Evolutionary conservation across 2,329 filamentous ascomycete genomes (phyloP).

Genomic region (Colletotrichum falcatum): DNA sequence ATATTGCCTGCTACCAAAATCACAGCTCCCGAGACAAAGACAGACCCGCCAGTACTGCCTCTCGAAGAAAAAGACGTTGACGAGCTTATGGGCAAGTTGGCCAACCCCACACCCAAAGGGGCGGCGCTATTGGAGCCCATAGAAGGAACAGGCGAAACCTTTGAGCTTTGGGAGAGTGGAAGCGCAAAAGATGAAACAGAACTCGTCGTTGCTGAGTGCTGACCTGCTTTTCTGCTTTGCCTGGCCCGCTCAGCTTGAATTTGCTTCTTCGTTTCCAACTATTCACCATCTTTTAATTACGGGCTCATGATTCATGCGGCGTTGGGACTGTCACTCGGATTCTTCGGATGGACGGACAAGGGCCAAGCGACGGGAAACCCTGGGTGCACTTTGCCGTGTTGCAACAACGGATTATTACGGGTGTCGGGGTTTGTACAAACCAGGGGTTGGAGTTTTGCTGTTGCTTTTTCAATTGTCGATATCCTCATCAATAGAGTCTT

Average conservation of each 20-base stretch:
- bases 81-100: slow-evolving; percentile 52
- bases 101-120: slow-evolving; percentile 53
- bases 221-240: slow-evolving; percentile 36
- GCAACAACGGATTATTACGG: slow-evolving; percentile 16
- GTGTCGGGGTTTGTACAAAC: slow-evolving; percentile 26
- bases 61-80: slow-evolving; percentile 49
- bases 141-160: slow-evolving; percentile 69
- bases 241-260: slow-evolving; percentile 15
- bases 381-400: slow-evolving; percentile 19
- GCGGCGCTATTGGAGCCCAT: slow-evolving; percentile 65
- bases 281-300: slow-evolving; percentile 40
- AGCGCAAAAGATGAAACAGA: slow-evolving; percentile 71
- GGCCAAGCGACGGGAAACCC: slow-evolving; percentile 19
- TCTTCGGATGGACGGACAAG: slow-evolving; percentile 18
- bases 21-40: slow-evolving; percentile 46
- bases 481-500: slow-evolving; percentile 30
- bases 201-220: slow-evolving; percentile 44
- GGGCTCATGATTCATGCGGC: slow-evolving; percentile 39
- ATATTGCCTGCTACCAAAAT: slow-evolving; percentile 43
- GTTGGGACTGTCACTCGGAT: slow-evolving; percentile 19
- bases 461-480: slow-evolving; percentile 26
- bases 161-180: slow-evolving; percentile 79
- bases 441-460: slow-evolving; percentile 26
- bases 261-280: slow-evolving; percentile 36
- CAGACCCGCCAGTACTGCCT: slow-evolving; percentile 29